Conservation (phyloP, 1,139 yeast species). For the Wickerhamiella infanticola region DNA sequence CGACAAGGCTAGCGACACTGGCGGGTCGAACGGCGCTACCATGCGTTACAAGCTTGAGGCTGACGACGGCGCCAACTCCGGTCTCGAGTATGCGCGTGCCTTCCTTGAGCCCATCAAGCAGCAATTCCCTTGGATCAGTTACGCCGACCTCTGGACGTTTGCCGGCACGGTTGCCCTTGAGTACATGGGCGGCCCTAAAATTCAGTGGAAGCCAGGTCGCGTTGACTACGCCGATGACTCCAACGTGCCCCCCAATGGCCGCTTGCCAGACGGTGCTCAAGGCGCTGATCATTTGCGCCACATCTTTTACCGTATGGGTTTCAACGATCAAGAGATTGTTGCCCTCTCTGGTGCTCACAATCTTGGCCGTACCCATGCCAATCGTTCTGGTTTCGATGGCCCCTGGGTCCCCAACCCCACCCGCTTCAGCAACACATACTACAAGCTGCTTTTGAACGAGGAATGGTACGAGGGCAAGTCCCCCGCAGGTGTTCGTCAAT, state of each 20-base stretch:
- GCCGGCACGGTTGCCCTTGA: slow-evolving; percentile 50
- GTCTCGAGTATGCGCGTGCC: slow-evolving; percentile 40
- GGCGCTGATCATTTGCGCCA: slow-evolving; percentile 39
- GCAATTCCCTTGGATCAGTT: slow-evolving; percentile 42
- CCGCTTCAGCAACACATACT: slow-evolving; percentile 41
- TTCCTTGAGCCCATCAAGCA: slow-evolving; percentile 43
- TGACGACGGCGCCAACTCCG: slow-evolving; percentile 43
- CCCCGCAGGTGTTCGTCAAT: slow-evolving; percentile 50
- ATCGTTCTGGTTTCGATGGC: slow-evolving; percentile 60
- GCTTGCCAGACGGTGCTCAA: slow-evolving; percentile 42
- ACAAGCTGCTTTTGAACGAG: slow-evolving; percentile 50
- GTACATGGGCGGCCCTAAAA: slow-evolving; percentile 43
- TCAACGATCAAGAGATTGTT: slow-evolving; percentile 47
- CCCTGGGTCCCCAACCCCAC: slow-evolving; percentile 93
- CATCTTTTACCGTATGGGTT: slow-evolving; percentile 47
- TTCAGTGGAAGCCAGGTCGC: slow-evolving; percentile 48
- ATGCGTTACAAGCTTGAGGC: slow-evolving; percentile 36
- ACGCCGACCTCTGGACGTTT: slow-evolving; percentile 52
- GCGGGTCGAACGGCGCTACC: slow-evolving; percentile 57
- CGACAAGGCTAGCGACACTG: slow-evolving; percentile 37
- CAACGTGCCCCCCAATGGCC: slow-evolving; percentile 46
- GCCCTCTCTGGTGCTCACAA: slow-evolving; percentile 51
- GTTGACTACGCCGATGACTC: slow-evolving; percentile 37
- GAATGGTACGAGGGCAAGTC: slow-evolving; percentile 56
- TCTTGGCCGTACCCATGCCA: slow-evolving; percentile 47